Evolutionary conservation across 2,329 filamentous ascomycete genomes (phyloP).

Genomic region (Dactylonectria estremocensis): DNA sequence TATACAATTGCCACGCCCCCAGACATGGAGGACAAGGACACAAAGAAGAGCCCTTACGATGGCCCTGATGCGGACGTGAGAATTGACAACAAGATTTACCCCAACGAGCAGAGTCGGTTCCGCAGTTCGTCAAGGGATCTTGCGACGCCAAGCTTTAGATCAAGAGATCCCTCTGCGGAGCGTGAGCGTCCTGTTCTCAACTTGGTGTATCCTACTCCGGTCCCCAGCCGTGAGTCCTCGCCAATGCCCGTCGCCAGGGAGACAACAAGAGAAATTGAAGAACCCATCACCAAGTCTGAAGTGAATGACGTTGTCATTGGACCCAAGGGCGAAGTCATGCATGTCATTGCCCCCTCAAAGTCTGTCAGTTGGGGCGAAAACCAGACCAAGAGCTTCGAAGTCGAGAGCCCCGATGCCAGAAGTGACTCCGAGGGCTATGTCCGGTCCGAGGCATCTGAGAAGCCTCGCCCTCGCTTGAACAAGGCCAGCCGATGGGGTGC

Average conservation of each 20-base stretch:
- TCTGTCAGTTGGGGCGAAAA: constrained; percentile 77
- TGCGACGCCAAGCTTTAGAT: constrained; percentile 55
- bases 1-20: constrained; percentile 70
- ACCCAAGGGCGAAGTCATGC: constrained; percentile 60
- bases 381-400: constrained; percentile 75
- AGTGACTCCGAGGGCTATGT: constrained; percentile 52
- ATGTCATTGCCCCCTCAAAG: constrained; percentile 60
- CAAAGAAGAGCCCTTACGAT: constrained; percentile 67
- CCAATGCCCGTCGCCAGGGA: constrained; percentile 54
- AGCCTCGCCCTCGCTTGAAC: constrained; percentile 53
- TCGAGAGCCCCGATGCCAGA: constrained; percentile 69
- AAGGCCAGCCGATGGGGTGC: constrained; percentile 67
- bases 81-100: constrained; percentile 72
- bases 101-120: constrained; percentile 63
- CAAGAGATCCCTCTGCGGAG: constrained; percentile 69
- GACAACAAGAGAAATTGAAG: constrained; percentile 33
- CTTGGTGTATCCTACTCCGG: constrained; percentile 73
- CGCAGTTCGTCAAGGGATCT: constrained; percentile 46
- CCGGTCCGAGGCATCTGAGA: constrained; percentile 45
- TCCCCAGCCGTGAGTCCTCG: constrained; percentile 59
- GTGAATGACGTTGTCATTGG: constrained; percentile 56
- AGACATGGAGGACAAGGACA: constrained; percentile 60
- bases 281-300: constrained; percentile 42
- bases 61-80: constrained; percentile 75
- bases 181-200: constrained; percentile 72